phyloP scores from a whole-genome alignment of 148 eudicot species.

The Rhododendron griersonianum region DNA sequence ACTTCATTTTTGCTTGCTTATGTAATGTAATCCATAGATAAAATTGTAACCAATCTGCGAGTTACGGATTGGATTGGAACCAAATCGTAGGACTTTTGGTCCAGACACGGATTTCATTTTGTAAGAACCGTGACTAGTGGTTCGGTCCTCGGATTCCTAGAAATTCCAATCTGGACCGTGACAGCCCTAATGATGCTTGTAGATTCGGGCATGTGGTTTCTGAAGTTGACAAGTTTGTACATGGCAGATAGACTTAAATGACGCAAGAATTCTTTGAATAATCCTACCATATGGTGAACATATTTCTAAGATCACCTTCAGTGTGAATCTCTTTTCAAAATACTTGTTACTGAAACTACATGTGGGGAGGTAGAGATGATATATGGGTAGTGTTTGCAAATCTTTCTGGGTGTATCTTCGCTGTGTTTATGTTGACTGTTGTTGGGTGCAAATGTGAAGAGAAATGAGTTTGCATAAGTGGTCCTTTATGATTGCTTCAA shows the following conservation, averaged over 20 bases:
- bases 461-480: not conserved
- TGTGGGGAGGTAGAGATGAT: not conserved
- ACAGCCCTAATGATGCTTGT: not conserved
- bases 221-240: not conserved
- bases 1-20: no score
- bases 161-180: no score
- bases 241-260: not conserved
- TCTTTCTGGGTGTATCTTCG: not conserved
- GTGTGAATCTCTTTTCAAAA: not conserved
- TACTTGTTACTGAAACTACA: not conserved
- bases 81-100: no score
- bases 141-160: no score
- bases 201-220: not conserved
- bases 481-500: not conserved
- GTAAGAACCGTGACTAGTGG: no score
- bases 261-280: not conserved
- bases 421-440: not conserved
- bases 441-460: not conserved
- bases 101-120: no score
- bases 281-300: not conserved
- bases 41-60: no score
- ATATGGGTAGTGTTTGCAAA: not conserved
- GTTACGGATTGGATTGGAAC: no score
- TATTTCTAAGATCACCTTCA: not conserved
- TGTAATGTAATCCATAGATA: no score